Evolutionary conservation across 2,329 filamentous ascomycete genomes (phyloP).

Genomic region (Aspergillus floridensis): DNA sequence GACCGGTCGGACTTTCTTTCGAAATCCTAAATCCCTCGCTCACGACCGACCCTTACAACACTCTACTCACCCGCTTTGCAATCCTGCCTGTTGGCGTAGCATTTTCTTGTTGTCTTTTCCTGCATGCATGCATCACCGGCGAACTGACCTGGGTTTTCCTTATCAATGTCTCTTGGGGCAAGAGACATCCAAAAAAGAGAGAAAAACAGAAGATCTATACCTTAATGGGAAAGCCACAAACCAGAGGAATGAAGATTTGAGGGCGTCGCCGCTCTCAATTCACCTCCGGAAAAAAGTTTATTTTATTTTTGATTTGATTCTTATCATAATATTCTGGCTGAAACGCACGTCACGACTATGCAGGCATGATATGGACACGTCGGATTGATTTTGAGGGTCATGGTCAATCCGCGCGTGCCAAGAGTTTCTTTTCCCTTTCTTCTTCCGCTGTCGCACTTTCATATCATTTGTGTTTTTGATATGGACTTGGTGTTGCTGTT

Average conservation of each 20-base stretch:
- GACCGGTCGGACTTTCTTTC: neutral
- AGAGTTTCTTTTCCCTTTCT: constrained; percentile 3
- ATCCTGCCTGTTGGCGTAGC: constrained; percentile 8
- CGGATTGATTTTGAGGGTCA: neutral
- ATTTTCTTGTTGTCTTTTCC: constrained; percentile 7
- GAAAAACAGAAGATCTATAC: constrained; percentile 18
- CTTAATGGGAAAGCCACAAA: constrained; percentile 14
- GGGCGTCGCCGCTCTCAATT: neutral
- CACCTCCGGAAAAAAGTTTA: constrained; percentile 3
- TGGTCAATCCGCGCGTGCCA: constrained; percentile 5
- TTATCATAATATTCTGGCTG: constrained; percentile 7
- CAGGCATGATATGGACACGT: constrained; percentile 11
- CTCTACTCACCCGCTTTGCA: neutral
- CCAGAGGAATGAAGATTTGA: neutral
- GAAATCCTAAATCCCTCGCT: neutral
- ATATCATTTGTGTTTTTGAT: neutral
- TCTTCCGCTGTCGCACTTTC: neutral
- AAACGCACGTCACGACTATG: constrained; percentile 20
- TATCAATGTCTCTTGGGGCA: neutral
- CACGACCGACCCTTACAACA: neutral
- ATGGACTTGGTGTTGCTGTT: neutral
- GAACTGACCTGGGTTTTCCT: constrained; percentile 21
- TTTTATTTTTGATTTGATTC: constrained; percentile 5
- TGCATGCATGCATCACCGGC: constrained; percentile 23
- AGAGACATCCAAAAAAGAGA: neutral